These are phyloP conservation scores for Triglochin maritima DNA, from an alignment of 106 monocot genomes.

Conservation along the genomic window DNA sequence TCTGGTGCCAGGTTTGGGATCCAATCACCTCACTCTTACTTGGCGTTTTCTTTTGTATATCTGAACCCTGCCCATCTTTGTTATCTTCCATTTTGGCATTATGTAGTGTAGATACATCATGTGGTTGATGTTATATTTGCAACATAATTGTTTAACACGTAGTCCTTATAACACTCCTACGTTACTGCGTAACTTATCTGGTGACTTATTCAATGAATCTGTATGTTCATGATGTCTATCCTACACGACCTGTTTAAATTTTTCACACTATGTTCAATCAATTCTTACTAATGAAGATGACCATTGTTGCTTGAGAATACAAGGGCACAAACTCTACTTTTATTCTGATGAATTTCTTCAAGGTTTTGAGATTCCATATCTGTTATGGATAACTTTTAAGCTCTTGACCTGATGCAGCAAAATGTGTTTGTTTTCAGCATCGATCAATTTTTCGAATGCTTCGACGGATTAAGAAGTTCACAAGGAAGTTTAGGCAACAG, in stretches of 20 bases:
- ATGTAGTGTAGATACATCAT: neutral
- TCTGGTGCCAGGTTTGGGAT: slow-evolving; percentile 66
- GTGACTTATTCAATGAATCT: too few species aligned
- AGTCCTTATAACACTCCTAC: too few species aligned
- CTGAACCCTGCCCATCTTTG: too few species aligned
- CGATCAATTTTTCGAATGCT: slow-evolving; percentile 95
- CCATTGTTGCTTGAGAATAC: too few species aligned
- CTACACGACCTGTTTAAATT: too few species aligned
- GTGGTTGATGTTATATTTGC: neutral
- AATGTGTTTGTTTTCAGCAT: slow-evolving; percentile 46
- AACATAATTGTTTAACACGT: too few species aligned
- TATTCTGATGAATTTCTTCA: neutral
- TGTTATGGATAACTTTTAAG: neutral
- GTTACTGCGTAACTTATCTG: too few species aligned
- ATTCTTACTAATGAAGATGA: too few species aligned
- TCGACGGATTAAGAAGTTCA: slow-evolving; percentile 80
- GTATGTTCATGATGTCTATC: too few species aligned
- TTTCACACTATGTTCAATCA: too few species aligned
- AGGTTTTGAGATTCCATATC: neutral
- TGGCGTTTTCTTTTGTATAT: neutral
- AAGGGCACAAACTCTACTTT: neutral
- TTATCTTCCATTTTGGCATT: too few species aligned
- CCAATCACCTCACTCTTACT: neutral
- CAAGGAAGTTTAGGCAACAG: slow-evolving; percentile 41
- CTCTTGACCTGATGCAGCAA: neutral